Evolutionary conservation across 2,329 filamentous ascomycete genomes (phyloP).

Genomic region (Dactylellina leptospora): DNA sequence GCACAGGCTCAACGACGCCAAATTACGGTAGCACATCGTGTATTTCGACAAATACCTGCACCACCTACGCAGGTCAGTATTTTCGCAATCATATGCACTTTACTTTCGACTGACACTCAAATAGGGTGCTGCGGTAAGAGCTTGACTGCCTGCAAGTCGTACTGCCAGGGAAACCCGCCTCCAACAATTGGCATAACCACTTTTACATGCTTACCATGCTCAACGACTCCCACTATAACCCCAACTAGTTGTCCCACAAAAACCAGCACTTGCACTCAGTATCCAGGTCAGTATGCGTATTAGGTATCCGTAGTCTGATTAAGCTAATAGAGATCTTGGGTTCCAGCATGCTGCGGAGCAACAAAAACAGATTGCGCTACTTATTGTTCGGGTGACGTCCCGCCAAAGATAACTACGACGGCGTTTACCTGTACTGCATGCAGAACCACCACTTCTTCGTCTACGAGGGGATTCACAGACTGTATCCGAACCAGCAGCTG

Average conservation of each 20-base stretch:
- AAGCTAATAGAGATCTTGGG: too few relatives aligned
- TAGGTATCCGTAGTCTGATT: too few relatives aligned
- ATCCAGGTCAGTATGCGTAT: too few relatives aligned
- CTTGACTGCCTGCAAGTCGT: slow-evolving; percentile 10
- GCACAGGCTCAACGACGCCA: background rate
- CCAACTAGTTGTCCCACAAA: background rate
- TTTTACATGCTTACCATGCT: slow-evolving; percentile 2
- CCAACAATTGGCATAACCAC: background rate
- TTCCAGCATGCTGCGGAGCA: slow-evolving; percentile 21
- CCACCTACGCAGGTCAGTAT: background rate
- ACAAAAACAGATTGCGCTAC: slow-evolving; percentile 22
- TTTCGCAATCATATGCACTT: too few relatives aligned
- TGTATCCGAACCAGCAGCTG: background rate
- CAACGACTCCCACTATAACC: background rate
- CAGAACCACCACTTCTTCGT: background rate
- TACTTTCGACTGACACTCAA: background rate
- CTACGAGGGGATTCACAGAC: background rate
- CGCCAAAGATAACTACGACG: background rate
- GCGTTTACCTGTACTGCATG: slow-evolving; percentile 1
- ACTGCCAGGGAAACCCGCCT: slow-evolving; percentile 6
- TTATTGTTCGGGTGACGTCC: slow-evolving; percentile 8
- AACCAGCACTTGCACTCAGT: slow-evolving; percentile 8
- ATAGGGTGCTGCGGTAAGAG: slow-evolving; percentile 7
- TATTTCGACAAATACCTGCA: background rate
- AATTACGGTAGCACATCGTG: background rate